phyloP scores from a whole-genome alignment of 306 rosid species.

The Vigna unguiculata region DNA sequence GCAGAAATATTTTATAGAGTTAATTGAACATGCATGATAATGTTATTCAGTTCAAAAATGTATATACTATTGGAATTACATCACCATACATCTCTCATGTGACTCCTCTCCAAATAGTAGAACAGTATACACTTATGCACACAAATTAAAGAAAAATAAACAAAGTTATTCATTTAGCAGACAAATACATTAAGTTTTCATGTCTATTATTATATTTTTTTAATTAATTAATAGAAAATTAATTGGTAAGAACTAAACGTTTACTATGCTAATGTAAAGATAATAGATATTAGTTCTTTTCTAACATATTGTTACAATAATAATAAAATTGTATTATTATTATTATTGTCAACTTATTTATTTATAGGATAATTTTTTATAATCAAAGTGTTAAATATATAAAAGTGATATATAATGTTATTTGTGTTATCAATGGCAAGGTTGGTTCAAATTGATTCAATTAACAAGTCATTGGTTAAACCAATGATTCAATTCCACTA shows the following conservation, averaged over 20 bases:
- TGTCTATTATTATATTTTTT: background rate
- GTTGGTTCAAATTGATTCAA: background rate
- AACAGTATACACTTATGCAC: background rate
- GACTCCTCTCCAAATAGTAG: background rate
- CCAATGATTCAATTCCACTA: background rate
- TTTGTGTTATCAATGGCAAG: background rate
- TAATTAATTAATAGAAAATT: background rate
- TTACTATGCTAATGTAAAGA: background rate
- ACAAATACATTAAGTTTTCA: background rate
- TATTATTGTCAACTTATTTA: too few relatives aligned
- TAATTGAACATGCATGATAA: background rate
- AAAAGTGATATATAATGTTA: background rate
- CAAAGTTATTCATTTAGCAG: background rate
- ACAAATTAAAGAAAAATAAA: background rate
- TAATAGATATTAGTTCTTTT: too few relatives aligned
- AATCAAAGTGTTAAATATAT: too few relatives aligned
- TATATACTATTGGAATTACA: background rate
- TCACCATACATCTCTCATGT: background rate
- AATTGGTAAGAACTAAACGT: background rate
- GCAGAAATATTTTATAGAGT: background rate
- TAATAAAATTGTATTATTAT: too few relatives aligned
- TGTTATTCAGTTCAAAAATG: background rate
- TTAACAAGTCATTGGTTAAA: background rate
- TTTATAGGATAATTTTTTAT: too few relatives aligned
- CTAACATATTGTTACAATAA: too few relatives aligned